Evolutionary conservation across 805 yeast species (phyloP), one percentile per base, ranked within the genome.

Genomic region (Saccharomyces jurei): DNA sequence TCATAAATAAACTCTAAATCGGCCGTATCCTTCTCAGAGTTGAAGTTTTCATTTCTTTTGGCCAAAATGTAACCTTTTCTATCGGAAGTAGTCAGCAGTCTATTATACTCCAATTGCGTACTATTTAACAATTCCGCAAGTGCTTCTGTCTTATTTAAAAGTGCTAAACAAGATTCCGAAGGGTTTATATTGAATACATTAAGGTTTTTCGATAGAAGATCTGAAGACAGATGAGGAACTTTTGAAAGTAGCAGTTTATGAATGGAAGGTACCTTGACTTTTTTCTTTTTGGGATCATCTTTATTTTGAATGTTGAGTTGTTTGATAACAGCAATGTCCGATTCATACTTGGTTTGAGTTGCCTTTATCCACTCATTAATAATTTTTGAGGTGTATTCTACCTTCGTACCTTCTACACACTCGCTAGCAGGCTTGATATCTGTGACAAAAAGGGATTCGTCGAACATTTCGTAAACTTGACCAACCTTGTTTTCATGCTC

Each of bases 401-500:
- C 17, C 9, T 13, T 28, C 5, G 4, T 17, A 22, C 8, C 17
- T 36, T 17, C 44, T 17, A 17, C 4, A 17, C 4, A n/a, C 14
- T 49, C 51, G 2, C 22, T 17, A 6, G 30, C 41, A 2, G 54
- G 26, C 6, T 54, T 55, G 14, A 56, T 58, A 4, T 52, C 56
- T 21, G 28, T 46, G 13, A 60, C 63, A 29, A 86, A 81, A n/a
- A 81, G 65, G 0, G 76, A 55, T 22, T 73, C 71, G 56, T 82
- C 85, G 68, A 86, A 85, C 77, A 81, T 74, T 8, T 72, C 74
- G 64, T 91, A 92, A 0, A 64, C 69, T 57, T 85, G 89, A 22
- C 92, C 94, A 29, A 89, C 91, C 53, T 80, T 80, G 58, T 81
- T 82, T 41, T 80, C 87, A 63, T 83, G 81, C 52, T 87, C 95